Evolutionary conservation across 306 rosid genomes (phyloP).

Genomic region (Boehmeria nivea): DNA sequence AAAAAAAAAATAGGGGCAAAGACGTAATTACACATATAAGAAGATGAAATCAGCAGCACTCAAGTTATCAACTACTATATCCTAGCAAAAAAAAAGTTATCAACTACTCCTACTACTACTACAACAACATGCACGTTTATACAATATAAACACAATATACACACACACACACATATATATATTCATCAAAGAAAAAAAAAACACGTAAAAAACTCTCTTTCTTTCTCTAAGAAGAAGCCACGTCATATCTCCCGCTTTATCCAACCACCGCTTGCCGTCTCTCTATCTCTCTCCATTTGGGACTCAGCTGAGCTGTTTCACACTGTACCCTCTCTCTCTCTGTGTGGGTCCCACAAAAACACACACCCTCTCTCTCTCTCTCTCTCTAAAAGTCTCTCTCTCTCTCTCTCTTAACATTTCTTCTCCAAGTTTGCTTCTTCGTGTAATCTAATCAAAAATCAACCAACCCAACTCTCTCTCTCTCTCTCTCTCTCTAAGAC

Average conservation of each 20-base stretch:
- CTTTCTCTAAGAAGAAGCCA: slow-evolving; percentile 36
- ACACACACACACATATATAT: no score
- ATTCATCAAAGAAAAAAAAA: not conserved
- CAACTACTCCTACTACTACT: not conserved
- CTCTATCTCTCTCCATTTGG: slow-evolving; percentile 12
- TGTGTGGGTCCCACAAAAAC: no score
- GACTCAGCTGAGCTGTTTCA: slow-evolving; percentile 44
- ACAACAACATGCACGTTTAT: slow-evolving; percentile 5
- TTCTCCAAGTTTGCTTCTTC: slow-evolving; percentile 26
- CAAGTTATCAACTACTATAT: no score
- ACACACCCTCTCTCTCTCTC: no score
- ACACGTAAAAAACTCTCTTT: slow-evolving; percentile 9
- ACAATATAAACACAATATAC: no score
- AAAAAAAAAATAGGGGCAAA: no score
- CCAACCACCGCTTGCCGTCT: slow-evolving; percentile 79
- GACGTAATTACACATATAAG: no score
- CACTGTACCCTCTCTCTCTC: slow-evolving; percentile 17
- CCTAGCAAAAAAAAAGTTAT: no score
- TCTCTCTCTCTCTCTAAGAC: slow-evolving; percentile 11
- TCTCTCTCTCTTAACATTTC: slow-evolving; percentile 6
- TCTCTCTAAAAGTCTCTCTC: no score
- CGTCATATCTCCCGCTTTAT: slow-evolving; percentile 48
- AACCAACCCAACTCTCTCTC: not conserved
- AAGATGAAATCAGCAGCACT: no score
- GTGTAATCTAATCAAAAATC: not conserved